phyloP scores from a whole-genome alignment of 2,329 filamentous ascomycete species.

The Alternaria angustiovoidea region DNA sequence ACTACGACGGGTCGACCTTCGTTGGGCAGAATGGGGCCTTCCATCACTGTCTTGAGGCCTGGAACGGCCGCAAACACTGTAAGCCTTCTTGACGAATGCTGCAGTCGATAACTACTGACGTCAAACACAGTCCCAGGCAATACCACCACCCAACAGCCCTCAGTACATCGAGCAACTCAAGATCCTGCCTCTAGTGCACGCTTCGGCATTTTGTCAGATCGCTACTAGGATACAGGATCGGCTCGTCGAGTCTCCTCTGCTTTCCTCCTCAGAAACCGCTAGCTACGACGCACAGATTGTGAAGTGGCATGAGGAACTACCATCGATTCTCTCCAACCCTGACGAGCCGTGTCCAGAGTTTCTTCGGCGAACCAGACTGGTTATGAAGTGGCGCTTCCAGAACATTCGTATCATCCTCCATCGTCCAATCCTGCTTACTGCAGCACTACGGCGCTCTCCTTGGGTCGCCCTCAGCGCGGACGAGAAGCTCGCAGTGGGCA shows the following conservation, averaged over 20 bases:
- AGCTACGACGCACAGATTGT: conserved; percentile 73
- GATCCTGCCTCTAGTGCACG: conserved; percentile 76
- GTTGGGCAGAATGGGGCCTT: conserved; percentile 49
- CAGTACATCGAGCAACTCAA: conserved; percentile 64
- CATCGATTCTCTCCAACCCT: conserved; percentile 54
- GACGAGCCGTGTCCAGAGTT: conserved; percentile 74
- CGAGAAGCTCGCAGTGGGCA: conserved; percentile 72
- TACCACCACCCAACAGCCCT: conserved; percentile 45
- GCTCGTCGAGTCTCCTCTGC: conserved; percentile 72
- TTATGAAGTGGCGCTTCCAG: conserved; percentile 85
- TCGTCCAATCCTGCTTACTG: conserved; percentile 73
- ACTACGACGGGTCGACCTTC: conserved; percentile 55
- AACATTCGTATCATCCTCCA: conserved; percentile 80
- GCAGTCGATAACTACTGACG: conserved; percentile 9
- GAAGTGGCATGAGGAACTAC: conserved; percentile 76
- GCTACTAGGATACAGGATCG: conserved; percentile 80
- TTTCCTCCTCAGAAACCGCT: conserved; percentile 71
- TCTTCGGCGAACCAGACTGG: conserved; percentile 72
- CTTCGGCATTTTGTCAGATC: conserved; percentile 81
- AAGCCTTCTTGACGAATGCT: conserved; percentile 10
- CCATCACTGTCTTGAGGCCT: conserved; percentile 50
- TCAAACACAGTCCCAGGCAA: conserved; percentile 19
- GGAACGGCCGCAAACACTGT: conserved; percentile 46
- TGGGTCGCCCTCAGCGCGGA: conserved; percentile 64
- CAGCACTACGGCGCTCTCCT: conserved; percentile 63